Evolutionary conservation across 176 grass and related monocot genomes (phyloP).

Genomic region (Avena sativa): DNA sequence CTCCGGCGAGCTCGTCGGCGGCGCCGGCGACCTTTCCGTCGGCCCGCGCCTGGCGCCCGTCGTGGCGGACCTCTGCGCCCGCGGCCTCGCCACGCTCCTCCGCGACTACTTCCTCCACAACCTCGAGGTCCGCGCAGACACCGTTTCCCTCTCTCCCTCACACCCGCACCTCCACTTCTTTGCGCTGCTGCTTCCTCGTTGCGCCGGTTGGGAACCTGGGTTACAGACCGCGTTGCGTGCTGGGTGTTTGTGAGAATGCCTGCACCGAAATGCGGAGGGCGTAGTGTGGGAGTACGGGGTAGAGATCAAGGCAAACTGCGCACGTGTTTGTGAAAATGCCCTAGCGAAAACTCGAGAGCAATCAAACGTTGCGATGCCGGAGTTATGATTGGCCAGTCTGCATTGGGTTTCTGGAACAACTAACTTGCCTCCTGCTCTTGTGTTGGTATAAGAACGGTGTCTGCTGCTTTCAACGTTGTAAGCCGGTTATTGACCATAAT

Average conservation of each 20-base stretch:
- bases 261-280: not conserved
- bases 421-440: not conserved
- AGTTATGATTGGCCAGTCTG: too few relatives aligned
- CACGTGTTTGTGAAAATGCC: not conserved
- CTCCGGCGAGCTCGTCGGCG: slow-evolving; percentile 54
- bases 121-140: slow-evolving; percentile 58
- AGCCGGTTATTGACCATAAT: not conserved
- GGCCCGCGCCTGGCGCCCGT: slow-evolving; percentile 50
- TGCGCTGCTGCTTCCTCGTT: not conserved
- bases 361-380: not conserved
- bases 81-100: slow-evolving; percentile 62
- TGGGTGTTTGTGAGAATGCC: slow-evolving; percentile 56
- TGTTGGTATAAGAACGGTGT: not conserved
- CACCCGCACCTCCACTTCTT: not conserved
- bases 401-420: not conserved
- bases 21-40: slow-evolving; percentile 48
- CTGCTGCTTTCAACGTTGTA: not conserved
- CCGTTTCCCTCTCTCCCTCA: not conserved
- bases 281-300: not conserved
- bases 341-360: not conserved
- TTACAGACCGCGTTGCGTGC: not conserved
- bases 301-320: not conserved
- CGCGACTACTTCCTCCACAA: slow-evolving; percentile 80
- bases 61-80: slow-evolving; percentile 59
- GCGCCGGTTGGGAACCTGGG: not conserved